Evolutionary conservation across 805 yeast genomes (phyloP).

Genomic region (Vanderwaltozyma polyspora): DNA sequence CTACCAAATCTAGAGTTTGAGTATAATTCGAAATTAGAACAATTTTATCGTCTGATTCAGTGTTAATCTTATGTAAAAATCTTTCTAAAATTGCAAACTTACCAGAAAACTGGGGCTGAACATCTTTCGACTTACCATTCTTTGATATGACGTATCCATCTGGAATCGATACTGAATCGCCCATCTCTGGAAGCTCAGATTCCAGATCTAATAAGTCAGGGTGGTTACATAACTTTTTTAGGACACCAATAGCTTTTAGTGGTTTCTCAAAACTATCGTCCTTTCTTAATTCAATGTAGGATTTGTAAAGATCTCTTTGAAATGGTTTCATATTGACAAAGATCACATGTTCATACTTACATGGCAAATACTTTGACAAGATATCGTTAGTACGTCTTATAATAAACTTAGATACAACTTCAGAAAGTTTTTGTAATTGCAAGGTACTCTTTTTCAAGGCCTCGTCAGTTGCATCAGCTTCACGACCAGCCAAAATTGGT

Average conservation of each 20-base stretch:
- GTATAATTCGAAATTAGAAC: conserved; percentile 92
- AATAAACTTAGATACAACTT: conserved; percentile 75
- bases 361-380: conserved; percentile 84
- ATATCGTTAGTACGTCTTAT: conserved; percentile 94
- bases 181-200: conserved; percentile 37
- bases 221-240: conserved; percentile 88
- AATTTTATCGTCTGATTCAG: conserved; percentile 86
- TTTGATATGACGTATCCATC: conserved; percentile 44
- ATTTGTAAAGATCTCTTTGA: conserved; percentile 60
- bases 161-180: conserved; percentile 57
- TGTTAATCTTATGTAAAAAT: conserved; percentile 63
- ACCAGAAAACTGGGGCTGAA: conserved; percentile 77
- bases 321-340: conserved; percentile 75
- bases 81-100: conserved; percentile 78
- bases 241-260: conserved; percentile 74
- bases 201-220: conserved; percentile 76
- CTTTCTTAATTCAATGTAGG: conserved; percentile 70
- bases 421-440: conserved; percentile 60
- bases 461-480: conserved; percentile 74
- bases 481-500: conserved; percentile 75
- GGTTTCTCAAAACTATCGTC: conserved; percentile 53
- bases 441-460: conserved; percentile 60
- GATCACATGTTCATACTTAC: conserved; percentile 94
- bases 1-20: conserved; percentile 84
- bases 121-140: conserved; percentile 31